A percentile compares a stretch with the other conserved stretches of the same genome.
These are phyloP conservation scores for Lichtheimia hyalospora DNA, from an alignment of 371 early-diverging fungal genomes.

Conservation along the genomic window DNA sequence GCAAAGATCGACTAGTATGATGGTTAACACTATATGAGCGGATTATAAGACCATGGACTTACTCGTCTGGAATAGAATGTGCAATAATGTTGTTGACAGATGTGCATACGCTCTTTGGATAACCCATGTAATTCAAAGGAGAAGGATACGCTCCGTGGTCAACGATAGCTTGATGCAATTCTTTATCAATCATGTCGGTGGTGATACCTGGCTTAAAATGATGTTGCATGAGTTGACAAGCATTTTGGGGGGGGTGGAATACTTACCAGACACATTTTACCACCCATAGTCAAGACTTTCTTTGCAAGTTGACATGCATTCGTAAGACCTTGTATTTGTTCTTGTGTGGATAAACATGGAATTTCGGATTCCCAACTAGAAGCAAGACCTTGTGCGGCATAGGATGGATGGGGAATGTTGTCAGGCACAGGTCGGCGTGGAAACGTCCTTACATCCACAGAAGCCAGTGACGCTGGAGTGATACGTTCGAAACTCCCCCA, in stretches of 20 bases:
- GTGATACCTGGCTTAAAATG: slow-evolving; percentile 61
- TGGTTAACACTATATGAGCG: too few relatives aligned
- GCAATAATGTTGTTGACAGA: slow-evolving; percentile 89
- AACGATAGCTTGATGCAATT: slow-evolving; percentile 71
- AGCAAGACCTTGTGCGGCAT: slow-evolving; percentile 65
- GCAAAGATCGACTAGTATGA: slow-evolving; percentile 55
- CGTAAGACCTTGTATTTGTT: slow-evolving; percentile 62
- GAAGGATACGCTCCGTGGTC: slow-evolving; percentile 80
- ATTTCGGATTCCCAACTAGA: slow-evolving; percentile 55
- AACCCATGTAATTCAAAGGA: slow-evolving; percentile 82
- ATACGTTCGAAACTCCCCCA: slow-evolving; percentile 39
- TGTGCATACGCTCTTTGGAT: slow-evolving; percentile 83
- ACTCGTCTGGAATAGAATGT: slow-evolving; percentile 90
- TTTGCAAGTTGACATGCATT: slow-evolving; percentile 69
- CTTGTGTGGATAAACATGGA: slow-evolving; percentile 46
- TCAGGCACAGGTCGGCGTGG: slow-evolving; percentile 64
- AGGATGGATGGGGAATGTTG: slow-evolving; percentile 71
- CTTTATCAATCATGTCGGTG: slow-evolving; percentile 74
- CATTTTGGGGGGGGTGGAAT: not conserved
- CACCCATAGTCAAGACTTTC: slow-evolving; percentile 59
- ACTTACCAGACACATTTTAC: slow-evolving; percentile 36
- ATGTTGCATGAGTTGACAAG: not conserved
- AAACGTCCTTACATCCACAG: slow-evolving; percentile 29
- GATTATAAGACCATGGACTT: too few relatives aligned
- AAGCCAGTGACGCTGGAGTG: slow-evolving; percentile 30